phyloP scores from a whole-genome alignment of 2,329 filamentous ascomycete genomes.

The Penicillium sp. region DNA sequence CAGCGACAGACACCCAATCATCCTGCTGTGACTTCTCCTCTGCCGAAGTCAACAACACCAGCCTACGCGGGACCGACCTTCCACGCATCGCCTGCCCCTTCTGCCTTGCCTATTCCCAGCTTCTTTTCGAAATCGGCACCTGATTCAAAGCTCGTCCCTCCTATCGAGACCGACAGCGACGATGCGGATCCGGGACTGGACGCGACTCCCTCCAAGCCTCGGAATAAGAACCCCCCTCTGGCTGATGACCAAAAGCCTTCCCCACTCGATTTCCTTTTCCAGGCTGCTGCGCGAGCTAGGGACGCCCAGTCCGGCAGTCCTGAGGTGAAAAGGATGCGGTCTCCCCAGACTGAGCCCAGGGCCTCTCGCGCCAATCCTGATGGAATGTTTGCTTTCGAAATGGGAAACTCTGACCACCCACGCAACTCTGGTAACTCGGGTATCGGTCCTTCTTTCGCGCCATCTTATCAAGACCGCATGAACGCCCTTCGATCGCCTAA shows the following conservation, averaged over 20 bases:
- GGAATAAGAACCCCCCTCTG: conserved; percentile 33
- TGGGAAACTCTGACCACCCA: conserved; percentile 55
- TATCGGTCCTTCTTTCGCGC: conserved; percentile 65
- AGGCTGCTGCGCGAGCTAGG: conserved; percentile 66
- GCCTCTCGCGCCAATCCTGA: conserved; percentile 44
- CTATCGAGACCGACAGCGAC: conserved; percentile 40
- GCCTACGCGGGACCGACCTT: conserved; percentile 88
- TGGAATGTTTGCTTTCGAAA: conserved; percentile 64
- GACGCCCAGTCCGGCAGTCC: conserved; percentile 54
- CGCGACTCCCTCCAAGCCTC: conserved; percentile 46
- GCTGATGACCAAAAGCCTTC: conserved; percentile 57
- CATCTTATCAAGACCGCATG: conserved; percentile 49
- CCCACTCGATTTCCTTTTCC: conserved; percentile 86
- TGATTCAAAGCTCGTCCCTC: conserved; percentile 50
- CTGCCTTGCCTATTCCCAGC: conserved; percentile 82
- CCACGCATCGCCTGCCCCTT: conserved; percentile 88
- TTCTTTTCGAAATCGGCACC: conserved; percentile 75
- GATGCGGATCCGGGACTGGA: conserved; percentile 36
- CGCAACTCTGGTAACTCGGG: conserved; percentile 50
- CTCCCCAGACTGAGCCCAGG: conserved; percentile 45
- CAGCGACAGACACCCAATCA: conserved; percentile 28
- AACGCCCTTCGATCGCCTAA: conserved; percentile 41
- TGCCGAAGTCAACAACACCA: conserved; percentile 37
- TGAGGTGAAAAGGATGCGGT: conserved; percentile 45
- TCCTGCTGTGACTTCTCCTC: conserved; percentile 45